Evolutionary conservation across 768 basidiomycete species (phyloP), one percentile per base, ranked within the genome.

Genomic region (Leucosporidium yakuticum): DNA sequence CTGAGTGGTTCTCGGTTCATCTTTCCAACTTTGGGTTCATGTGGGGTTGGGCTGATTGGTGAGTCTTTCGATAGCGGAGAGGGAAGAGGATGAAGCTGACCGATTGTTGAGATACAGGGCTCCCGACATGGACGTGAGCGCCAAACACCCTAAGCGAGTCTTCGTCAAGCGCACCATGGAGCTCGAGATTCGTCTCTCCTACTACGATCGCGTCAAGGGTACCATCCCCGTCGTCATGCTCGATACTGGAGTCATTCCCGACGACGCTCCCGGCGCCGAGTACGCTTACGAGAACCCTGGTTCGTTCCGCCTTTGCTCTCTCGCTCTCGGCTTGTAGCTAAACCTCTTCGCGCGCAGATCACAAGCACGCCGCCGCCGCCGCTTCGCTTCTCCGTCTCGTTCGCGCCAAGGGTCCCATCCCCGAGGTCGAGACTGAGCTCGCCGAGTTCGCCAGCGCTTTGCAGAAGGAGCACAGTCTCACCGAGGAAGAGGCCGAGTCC

Each of bases 31-130:
- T 97, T 78, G 88, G 87, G 31, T 99, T 97, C 80, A 87, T 88
- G 75, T 98, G 96, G 96, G 91, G 96, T 20, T 99, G 96, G 96
- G 94, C 91, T 76, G 96, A 98, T 83, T 99, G 96, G 95, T 93
- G 61, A 55, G 86, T 79, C 8, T 21, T 31, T 23, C 8, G 51
- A 44, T 23, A n/a, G n/a, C n/a, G n/a, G n/a, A n/a, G n/a, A 64
- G 9, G 32, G 20, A 17, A n/a, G 32, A 69, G 49, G 31, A 31
- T 62, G 57, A 49, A 4, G 15, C 47, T 63, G 39, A 39, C 32
- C 32, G n/a, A n/a, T 23, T 49, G 36, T 17, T 32, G 60, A 44
- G 25, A 71, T 9, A 62, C 69, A 98, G 95, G 95, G 81, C 91
- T 20, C 87, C 88, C 3, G 96, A 98, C 80, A 81, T 98, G 36